These are phyloP conservation scores for Phytopythium litorale DNA, from an alignment of 352 stramenopile genomes.

Conservation along the genomic window DNA sequence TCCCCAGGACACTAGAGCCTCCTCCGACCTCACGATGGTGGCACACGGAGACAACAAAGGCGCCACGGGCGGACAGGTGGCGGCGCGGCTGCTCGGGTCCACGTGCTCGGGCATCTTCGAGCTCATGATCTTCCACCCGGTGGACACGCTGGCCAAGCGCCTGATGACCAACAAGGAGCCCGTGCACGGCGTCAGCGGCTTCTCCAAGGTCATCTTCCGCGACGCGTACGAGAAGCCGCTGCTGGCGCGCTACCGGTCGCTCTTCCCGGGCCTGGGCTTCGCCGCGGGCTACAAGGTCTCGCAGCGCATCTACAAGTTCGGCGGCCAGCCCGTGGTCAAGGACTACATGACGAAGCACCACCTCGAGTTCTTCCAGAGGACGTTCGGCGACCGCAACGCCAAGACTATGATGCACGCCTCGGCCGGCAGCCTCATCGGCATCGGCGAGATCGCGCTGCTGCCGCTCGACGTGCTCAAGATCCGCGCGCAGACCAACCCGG, in stretches of 20 bases:
- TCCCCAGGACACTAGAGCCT: not conserved
- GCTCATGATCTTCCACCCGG: constrained; percentile 94
- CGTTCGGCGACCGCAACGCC: constrained; percentile 91
- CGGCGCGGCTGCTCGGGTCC: constrained; percentile 87
- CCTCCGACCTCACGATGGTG: constrained; percentile 26
- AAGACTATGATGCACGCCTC: constrained; percentile 93
- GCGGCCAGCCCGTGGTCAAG: constrained; percentile 92
- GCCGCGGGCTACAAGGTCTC: constrained; percentile 96
- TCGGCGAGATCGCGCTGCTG: constrained; percentile 94
- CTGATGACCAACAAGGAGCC: constrained; percentile 91
- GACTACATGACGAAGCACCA: constrained; percentile 92
- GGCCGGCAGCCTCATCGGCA: constrained; percentile 91
- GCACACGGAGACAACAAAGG: constrained; percentile 41
- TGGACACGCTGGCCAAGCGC: constrained; percentile 94
- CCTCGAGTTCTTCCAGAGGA: constrained; percentile 79
- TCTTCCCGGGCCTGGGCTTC: constrained; percentile 92
- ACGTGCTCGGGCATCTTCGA: constrained; percentile 91
- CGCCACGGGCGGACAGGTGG: constrained; percentile 39
- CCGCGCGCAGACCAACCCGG: constrained; percentile 94
- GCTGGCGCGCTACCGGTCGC: constrained; percentile 74
- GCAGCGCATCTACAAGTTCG: constrained; percentile 97
- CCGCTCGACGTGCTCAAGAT: constrained; percentile 97
- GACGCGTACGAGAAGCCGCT: constrained; percentile 79
- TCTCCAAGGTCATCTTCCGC: constrained; percentile 88
- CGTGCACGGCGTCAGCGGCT: constrained; percentile 33